Base-by-base conservation (phyloP, 768 basidiomycete species). In the Suillus sp. region DNA sequence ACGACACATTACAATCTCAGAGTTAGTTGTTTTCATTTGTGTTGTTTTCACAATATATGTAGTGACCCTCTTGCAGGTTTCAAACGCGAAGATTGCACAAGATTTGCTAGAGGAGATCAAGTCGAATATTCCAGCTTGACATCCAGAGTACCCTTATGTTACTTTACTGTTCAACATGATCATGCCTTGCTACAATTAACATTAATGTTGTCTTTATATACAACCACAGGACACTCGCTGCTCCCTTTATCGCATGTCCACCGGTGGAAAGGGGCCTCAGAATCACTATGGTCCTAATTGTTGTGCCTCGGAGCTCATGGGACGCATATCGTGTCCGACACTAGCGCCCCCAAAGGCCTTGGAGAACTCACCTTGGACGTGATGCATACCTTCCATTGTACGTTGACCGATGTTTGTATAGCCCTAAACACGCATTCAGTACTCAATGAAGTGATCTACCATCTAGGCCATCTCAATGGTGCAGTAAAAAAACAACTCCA, bases 1-100 rank as follows among this genome's bases (percentile, higher is more conserved):
- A 82, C 86, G 4, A 82, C 82, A 14, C 90, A 92, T 71, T 93
- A 91, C 73, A 93, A 92, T 75, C 74, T 93, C 59, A 82, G 89
- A 77, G 91, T 92, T 65, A 59, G 86, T 68, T 7, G 11, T 30
- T 35, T 54, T 30, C 50, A n/a, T 67, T 58, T 16, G 63, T 60
- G 35, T 60, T 59, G n/a, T 57, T 27, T 20, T 59, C 64, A 57
- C 20, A 48, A 57, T 64, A 40, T 58, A 27, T 27, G n/a, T 53
- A 57, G 38, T 57, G 37, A 57, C 47, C 43, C 22, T 64, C 53
- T 34, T 20, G 14, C 59, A 92, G 90, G 81, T 90, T 25, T 77
- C 85, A 48, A 90, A 80, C 70, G 84, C 87, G 47, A 90, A 90
- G 77, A 84, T 90, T 64, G 89, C 90, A 9, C 78, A 83, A 65